These are phyloP conservation scores for Xylaria telfairii DNA, from an alignment of 495 filamentous ascomycete genomes.

Conservation along the genomic window DNA sequence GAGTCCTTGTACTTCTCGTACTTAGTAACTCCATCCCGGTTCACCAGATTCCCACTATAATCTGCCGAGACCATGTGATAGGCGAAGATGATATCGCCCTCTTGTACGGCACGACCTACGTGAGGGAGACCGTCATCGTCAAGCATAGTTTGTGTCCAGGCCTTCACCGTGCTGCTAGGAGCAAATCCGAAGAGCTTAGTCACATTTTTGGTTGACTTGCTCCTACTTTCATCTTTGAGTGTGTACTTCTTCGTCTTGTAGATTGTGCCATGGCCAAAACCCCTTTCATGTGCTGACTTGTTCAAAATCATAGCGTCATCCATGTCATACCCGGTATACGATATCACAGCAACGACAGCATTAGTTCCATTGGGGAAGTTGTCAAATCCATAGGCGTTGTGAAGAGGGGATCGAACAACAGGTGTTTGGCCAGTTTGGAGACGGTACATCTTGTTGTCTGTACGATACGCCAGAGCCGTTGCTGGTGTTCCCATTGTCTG, in stretches of 20 bases:
- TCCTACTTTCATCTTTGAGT: slow-evolving; percentile 72
- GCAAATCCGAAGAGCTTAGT: slow-evolving; percentile 86
- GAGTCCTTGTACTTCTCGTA: slow-evolving; percentile 90
- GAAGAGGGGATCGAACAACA: slow-evolving; percentile 86
- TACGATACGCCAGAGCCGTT: slow-evolving; percentile 82
- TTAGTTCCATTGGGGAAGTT: slow-evolving; percentile 99
- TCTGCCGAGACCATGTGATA: slow-evolving; percentile 88
- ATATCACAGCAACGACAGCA: slow-evolving; percentile 95
- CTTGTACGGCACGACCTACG: slow-evolving; percentile 73
- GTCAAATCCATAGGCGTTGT: slow-evolving; percentile 95
- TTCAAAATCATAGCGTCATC: slow-evolving; percentile 99
- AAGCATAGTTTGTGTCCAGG: slow-evolving; percentile 68
- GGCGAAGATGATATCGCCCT: slow-evolving; percentile 84
- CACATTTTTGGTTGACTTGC: slow-evolving; percentile 59
- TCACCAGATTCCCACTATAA: slow-evolving; percentile 73
- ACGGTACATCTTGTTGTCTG: slow-evolving; percentile 96
- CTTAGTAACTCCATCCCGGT: slow-evolving; percentile 79
- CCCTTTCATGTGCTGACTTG: slow-evolving; percentile 95
- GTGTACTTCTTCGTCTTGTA: slow-evolving; percentile 95
- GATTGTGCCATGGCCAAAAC: slow-evolving; percentile 95
- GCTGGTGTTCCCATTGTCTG: slow-evolving; percentile 98
- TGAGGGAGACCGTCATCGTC: slow-evolving; percentile 87
- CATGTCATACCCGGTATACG: slow-evolving; percentile 99
- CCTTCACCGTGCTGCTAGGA: slow-evolving; percentile 67
- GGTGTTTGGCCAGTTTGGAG: slow-evolving; percentile 96